phyloP scores from a whole-genome alignment of 805 yeast genomes.

The Nakazawaea molendinolei region DNA sequence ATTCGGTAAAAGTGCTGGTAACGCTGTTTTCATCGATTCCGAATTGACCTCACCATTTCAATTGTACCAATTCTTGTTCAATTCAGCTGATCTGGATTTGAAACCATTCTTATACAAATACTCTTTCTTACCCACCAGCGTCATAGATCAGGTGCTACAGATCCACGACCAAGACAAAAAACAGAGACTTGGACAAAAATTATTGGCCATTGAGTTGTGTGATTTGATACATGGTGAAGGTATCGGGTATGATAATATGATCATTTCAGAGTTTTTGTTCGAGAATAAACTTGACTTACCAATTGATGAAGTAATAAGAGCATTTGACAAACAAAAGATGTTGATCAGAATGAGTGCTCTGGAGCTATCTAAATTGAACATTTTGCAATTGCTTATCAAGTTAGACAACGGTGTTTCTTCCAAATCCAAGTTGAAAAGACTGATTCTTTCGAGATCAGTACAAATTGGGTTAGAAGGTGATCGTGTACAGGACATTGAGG shows the following conservation, averaged over 20 bases:
- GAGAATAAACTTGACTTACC: constrained; percentile 25
- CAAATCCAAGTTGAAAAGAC: constrained; percentile 30
- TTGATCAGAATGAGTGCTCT: constrained; percentile 29
- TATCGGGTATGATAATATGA: constrained; percentile 59
- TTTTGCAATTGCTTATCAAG: constrained; percentile 46
- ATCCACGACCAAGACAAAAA: constrained; percentile 57
- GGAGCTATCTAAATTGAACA: constrained; percentile 27
- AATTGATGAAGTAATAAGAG: constrained; percentile 44
- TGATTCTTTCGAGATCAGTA: constrained; percentile 65
- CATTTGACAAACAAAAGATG: constrained; percentile 55
- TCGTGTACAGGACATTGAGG: constrained; percentile 43
- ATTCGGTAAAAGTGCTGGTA: constrained; percentile 96
- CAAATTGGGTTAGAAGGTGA: constrained; percentile 57
- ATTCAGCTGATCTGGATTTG: constrained; percentile 72
- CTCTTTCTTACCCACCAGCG: constrained; percentile 64
- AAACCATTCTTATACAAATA: constrained; percentile 63
- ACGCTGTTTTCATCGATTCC: constrained; percentile 83
- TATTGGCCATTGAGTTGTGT: constrained; percentile 78
- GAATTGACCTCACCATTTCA: constrained; percentile 73
- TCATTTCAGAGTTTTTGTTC: constrained; percentile 62
- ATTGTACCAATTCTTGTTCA: constrained; percentile 79
- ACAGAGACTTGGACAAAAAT: constrained; percentile 61
- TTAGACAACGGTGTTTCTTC: constrained; percentile 42
- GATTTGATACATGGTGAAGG: constrained; percentile 85
- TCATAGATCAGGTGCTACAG: constrained; percentile 47